Evolutionary conservation across 352 stramenopile genomes (phyloP), one percentile per base, ranked within the genome.

Genomic region (Globisporangium perplexum): DNA sequence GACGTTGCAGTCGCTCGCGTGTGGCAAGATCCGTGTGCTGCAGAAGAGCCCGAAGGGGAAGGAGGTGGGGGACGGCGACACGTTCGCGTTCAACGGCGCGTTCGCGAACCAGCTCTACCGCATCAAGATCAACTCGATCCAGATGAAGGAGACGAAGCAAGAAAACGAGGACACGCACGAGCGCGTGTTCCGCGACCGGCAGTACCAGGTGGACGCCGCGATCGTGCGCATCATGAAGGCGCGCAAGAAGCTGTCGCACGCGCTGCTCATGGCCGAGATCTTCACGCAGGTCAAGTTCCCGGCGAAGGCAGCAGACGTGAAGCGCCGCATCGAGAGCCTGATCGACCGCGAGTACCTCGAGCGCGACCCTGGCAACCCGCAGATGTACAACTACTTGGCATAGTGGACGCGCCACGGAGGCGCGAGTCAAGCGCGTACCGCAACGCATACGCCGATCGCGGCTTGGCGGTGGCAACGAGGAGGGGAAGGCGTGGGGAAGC

Each of bases 191-290:
- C 73, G 93, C 42, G 91, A 98, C 55, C 86, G 92, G 30, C 87
- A 97, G 68, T 97, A 97, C 66, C 86, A 96, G 53, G 88, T 96
- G 20, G 93, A 98, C 65, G 96, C 97, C 20, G 93, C 94, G 7
- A 97, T 99, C 61, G 97, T 99, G 39, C 88, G 97, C 54, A 98
- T 99, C 66, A 99, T 99, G 96, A 99, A 99, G 80, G 78, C 95
- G n/a, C 86, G 96, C 49, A 98, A 98, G 76, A 92, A 86, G 36
- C 66, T 99, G 8, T 88, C 81, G 43, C 96, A 99, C 65, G 91
- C 97, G 61, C 76, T 98, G 60, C 72, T 99, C 23, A 94, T 99
- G 71, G 88, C 91, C 22, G 93, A 99, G 75, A 93, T 99, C 24
- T 97, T 97, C n/a, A 82, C 79, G 44, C 96, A 99, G 59, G 69